Conservation (phyloP, 352 stramenopile species). For the Thalassiosira exigua region DNA sequence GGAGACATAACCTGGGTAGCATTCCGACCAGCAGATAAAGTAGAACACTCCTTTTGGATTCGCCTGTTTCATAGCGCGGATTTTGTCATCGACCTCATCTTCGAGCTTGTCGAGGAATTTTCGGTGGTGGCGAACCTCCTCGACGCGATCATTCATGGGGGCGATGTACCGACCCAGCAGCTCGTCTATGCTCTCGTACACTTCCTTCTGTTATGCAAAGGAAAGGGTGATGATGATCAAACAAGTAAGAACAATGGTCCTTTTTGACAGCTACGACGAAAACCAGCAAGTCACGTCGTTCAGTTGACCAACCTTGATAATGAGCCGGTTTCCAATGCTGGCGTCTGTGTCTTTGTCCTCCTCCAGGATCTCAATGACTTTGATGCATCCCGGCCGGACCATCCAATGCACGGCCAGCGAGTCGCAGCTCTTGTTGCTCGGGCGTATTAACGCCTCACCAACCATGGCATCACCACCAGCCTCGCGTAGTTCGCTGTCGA, state of each 20-base stretch:
- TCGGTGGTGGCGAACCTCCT: conserved; percentile 77
- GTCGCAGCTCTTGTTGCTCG: conserved; percentile 81
- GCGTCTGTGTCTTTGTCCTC: conserved; percentile 85
- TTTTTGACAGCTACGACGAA: neutral
- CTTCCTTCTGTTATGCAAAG: conserved; percentile 64
- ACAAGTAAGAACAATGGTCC: neutral
- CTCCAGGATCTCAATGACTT: conserved; percentile 83
- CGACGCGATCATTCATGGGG: conserved; percentile 84
- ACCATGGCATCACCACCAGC: conserved; percentile 71
- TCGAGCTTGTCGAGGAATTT: conserved; percentile 83
- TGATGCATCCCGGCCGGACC: conserved; percentile 76
- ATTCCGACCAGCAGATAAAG: conserved; percentile 81
- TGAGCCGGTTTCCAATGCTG: conserved; percentile 83
- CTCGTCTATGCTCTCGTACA: conserved; percentile 86
- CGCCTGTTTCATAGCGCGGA: conserved; percentile 68
- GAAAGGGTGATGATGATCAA: conserved; percentile 18
- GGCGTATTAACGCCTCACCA: conserved; percentile 80
- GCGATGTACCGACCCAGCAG: conserved; percentile 82
- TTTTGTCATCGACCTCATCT: conserved; percentile 81
- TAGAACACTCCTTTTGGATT: conserved; percentile 76
- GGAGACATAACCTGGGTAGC: conserved; percentile 79
- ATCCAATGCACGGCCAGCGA: conserved; percentile 84
- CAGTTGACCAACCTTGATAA: conserved; percentile 73
- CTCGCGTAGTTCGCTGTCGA: conserved; percentile 77
- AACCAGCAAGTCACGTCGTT: conserved; percentile 4